Evolutionary conservation across 495 filamentous ascomycete species (phyloP), one percentile per base, ranked within the genome.

Genomic region (Lineolata rhizophorae): DNA sequence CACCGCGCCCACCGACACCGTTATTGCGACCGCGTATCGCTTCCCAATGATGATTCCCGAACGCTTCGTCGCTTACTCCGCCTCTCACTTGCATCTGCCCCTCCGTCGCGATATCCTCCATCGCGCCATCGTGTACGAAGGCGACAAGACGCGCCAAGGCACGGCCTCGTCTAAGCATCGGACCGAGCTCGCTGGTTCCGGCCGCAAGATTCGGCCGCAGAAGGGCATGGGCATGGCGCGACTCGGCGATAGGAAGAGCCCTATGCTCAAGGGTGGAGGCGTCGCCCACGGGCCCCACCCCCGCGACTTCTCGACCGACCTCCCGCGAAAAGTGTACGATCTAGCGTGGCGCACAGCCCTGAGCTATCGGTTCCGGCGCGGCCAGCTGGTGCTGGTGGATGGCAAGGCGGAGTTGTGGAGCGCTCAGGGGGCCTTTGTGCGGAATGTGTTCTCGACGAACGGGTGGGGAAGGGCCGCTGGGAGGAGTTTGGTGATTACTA

Each of bases 331-430:
- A 62, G 71, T 93, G 29, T 99, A 99, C 55, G 84, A 94, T 50
- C 55, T 90, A 45, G 90, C 90, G 8, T 95, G 82, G 82, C 70
- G 90, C 46, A 95, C 76, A 20, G 90, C 90, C 1, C 62, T 99
- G 34, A 83, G 76, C 41, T 92, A 91, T 54, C 69, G 90, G 27
- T 95, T 83, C 54, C 57, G 65, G 35, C 71, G 74, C 35, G 84
- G 80, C 12, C 76, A 94, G 58, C 54, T 99, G 50, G 58, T 94
- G 29, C 66, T 95, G 29, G 65, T 87, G 40, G 30, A 32, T n/a
- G 18, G 30, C 9, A 25, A 6, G 22, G 28, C 14, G 6, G 11
- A 30, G 28, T 5, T 8, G 28, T 5, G 9, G 30, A n/a, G n/a
- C 6, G 22, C n/a, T 6, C 22, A 29, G n/a, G 11, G 9, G 28